Evolutionary conservation across 805 yeast species (phyloP), one percentile per base, ranked within the genome.

Genomic region (Candida oleophila): DNA sequence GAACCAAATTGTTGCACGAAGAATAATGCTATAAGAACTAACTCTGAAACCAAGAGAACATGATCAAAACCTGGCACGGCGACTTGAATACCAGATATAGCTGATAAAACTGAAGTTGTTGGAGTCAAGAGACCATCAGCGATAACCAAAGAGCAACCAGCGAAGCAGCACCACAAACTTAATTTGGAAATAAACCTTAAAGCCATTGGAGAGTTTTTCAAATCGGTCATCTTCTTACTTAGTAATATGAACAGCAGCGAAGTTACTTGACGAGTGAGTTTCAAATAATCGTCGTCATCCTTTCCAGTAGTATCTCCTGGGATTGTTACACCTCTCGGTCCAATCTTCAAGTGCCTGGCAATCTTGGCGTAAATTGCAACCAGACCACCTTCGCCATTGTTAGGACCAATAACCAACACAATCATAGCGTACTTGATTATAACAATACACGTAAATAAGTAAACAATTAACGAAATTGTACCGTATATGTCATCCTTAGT

Each of bases 61-160:
- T 64, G 59, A 42, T 56, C 54, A 49, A 78, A 68, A 3, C 69
- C 58, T 2, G 83, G 82, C 19, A 64, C 66, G 3, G 83, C 81
- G n/a, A 77, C 73, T 39, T 76, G 74, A 40, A 80, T 76, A 43
- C 87, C 87, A 2, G 73, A 75, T 22, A 81, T 62, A 1, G 85
- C 83, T 46, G 80, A 71, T 39, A 81, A 67, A 3, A 81, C 82
- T 1, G 85, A 80, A 12, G 84, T 80, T 2, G 85, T 81, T 21
- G 87, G 87, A 2, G 86, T 81, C 49, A 81, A 66, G 45, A 81
- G 62, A 7, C 85, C 85, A 59, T 81, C 85, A 5, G 83, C 76
- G 34, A 81, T 62, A 16, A 81, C 81, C 52, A 81, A 64, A 0
- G 82, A 67, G 51, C 84, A 78, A 2, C 85, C 85, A 30, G 79